Conservation (phyloP, 495 filamentous ascomycete species). For the Daldinia decipiens region DNA sequence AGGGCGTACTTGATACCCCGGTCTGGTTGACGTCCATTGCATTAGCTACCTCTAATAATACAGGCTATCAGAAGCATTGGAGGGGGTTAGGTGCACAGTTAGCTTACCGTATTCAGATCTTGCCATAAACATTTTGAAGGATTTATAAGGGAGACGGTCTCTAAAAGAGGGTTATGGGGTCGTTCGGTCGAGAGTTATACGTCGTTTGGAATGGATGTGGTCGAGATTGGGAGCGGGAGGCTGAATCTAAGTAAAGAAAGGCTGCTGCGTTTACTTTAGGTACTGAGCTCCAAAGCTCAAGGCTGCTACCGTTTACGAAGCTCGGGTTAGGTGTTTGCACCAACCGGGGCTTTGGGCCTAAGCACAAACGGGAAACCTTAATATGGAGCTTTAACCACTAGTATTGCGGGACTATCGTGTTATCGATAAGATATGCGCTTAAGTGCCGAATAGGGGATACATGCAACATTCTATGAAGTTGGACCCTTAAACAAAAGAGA, state of each 20-base stretch:
- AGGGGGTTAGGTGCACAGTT: slow-evolving; percentile 1
- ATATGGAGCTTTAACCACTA: slow-evolving; percentile 14
- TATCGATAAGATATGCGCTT: slow-evolving; percentile 8
- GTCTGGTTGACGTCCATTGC: slow-evolving; percentile 66
- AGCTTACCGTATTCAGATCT: slow-evolving; percentile 95
- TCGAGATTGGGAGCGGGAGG: slow-evolving; percentile 29
- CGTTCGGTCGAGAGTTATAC: slow-evolving; percentile 31
- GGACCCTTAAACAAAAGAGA: too few relatives aligned
- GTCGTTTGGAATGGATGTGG: slow-evolving; percentile 18
- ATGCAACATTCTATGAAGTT: neutral
- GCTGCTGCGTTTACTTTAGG: neutral
- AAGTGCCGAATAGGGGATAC: neutral
- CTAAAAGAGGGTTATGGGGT: neutral
- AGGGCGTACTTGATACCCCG: slow-evolving; percentile 94
- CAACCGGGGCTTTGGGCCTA: slow-evolving; percentile 13
- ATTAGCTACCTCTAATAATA: slow-evolving; percentile 46
- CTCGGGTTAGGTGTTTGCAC: slow-evolving; percentile 29
- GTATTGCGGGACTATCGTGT: neutral
- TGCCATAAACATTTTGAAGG: slow-evolving; percentile 95
- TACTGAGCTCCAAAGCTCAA: slow-evolving; percentile 48
- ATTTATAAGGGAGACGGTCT: slow-evolving; percentile 37
- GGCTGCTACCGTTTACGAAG: slow-evolving; percentile 51
- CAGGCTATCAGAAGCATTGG: slow-evolving; percentile 28
- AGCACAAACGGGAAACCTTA: too few relatives aligned
- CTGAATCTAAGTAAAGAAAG: slow-evolving; percentile 25